phyloP scores from a whole-genome alignment of 2,329 filamentous ascomycete species.

The Aspergillus ibericus region DNA sequence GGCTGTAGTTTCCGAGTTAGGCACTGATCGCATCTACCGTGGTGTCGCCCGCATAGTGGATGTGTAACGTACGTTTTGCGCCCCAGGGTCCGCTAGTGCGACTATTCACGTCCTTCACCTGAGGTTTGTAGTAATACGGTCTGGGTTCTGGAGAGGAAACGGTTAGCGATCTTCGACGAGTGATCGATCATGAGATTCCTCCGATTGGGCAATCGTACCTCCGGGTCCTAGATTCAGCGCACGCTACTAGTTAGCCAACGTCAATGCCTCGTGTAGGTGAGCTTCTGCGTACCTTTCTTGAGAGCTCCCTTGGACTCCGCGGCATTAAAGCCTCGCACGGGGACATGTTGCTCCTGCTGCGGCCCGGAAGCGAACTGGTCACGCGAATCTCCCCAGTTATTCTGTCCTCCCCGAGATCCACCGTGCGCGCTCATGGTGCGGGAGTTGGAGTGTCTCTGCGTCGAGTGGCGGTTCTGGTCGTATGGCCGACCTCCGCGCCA shows the following conservation, averaged over 20 bases:
- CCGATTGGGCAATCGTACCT: conserved; percentile 25
- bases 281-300: conserved; percentile 35
- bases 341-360: conserved; percentile 41
- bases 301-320: conserved; percentile 43
- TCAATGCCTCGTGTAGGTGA: neutral
- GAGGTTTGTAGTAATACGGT: conserved; percentile 41
- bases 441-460: conserved; percentile 36
- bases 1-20: conserved; percentile 32
- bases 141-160: conserved; percentile 29
- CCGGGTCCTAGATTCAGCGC: conserved; percentile 24
- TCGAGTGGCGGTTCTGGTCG: conserved; percentile 38
- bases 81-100: conserved; percentile 45
- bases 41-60: neutral
- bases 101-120: conserved; percentile 37
- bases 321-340: conserved; percentile 47
- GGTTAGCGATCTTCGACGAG: conserved; percentile 7
- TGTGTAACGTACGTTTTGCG: conserved; percentile 41
- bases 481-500: conserved; percentile 42
- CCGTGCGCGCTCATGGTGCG: conserved; percentile 36
- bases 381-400: conserved; percentile 30
- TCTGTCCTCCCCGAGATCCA: conserved; percentile 30
- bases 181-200: neutral
- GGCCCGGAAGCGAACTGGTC: conserved; percentile 21
- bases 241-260: neutral
- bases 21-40: neutral